A percentile compares a stretch with the other conserved stretches of the same genome.
These are phyloP conservation scores for Neurospora sp. DNA, from an alignment of 495 filamentous ascomycete genomes.

Conservation along the genomic window DNA sequence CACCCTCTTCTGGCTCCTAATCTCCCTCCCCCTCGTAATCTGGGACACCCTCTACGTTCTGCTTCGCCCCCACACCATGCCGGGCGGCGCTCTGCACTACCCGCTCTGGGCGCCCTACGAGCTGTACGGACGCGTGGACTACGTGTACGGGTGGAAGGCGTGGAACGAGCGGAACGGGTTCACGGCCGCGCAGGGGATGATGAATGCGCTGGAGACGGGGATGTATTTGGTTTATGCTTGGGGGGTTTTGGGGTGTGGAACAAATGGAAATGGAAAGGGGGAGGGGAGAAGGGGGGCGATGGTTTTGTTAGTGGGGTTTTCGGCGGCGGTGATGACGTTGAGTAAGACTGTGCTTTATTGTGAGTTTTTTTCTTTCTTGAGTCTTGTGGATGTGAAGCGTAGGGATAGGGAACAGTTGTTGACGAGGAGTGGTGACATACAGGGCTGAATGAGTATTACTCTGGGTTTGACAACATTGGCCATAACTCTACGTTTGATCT, in stretches of 20 bases:
- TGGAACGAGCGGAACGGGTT: slow-evolving; percentile 66
- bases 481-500: slow-evolving; percentile 55
- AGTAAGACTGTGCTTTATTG: slow-evolving; percentile 85
- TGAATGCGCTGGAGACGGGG: slow-evolving; percentile 67
- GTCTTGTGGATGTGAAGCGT: background rate
- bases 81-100: slow-evolving; percentile 62
- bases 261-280: slow-evolving; percentile 25
- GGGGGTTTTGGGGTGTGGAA: slow-evolving; percentile 25
- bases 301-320: slow-evolving; percentile 59
- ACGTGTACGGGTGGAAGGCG: slow-evolving; percentile 76
- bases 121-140: slow-evolving; percentile 71
- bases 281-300: slow-evolving; percentile 48
- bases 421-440: background rate
- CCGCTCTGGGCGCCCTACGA: slow-evolving; percentile 72
- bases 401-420: too few species aligned
- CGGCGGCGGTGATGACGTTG: slow-evolving; percentile 66
- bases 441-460: slow-evolving; percentile 73
- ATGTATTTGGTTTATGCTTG: slow-evolving; percentile 58
- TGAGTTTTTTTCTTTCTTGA: slow-evolving; percentile 31
- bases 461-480: slow-evolving; percentile 67
- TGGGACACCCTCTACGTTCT: slow-evolving; percentile 82
- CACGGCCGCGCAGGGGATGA: slow-evolving; percentile 59
- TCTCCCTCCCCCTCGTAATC: slow-evolving; percentile 71
- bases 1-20: slow-evolving; percentile 60
- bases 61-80: slow-evolving; percentile 75